A percentile compares a stretch with the other conserved stretches of the same genome.
phyloP scores from a whole-genome alignment of 1,284 basidiomycete genomes.

The Malassezia nana region DNA sequence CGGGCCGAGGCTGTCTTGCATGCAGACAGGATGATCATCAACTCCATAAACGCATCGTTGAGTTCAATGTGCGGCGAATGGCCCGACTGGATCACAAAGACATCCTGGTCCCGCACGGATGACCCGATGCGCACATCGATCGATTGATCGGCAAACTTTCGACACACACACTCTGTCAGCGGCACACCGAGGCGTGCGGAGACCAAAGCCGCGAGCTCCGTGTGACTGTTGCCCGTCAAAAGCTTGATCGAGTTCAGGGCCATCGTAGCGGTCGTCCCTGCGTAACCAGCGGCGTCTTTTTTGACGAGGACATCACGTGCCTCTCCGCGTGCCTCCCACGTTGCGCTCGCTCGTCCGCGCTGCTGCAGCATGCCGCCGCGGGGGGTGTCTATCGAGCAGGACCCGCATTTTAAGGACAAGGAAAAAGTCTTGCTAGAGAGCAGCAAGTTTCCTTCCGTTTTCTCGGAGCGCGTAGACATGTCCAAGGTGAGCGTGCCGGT shows the following conservation, averaged over 20 bases:
- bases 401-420: constrained; percentile 79
- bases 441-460: constrained; percentile 76
- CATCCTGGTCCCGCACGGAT: constrained; percentile 79
- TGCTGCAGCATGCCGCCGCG: constrained; percentile 2
- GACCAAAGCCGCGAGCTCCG: constrained; percentile 85
- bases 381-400: constrained; percentile 39
- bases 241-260: constrained; percentile 64
- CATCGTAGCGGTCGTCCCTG: background rate
- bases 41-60: constrained; percentile 52
- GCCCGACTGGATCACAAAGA: constrained; percentile 45
- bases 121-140: constrained; percentile 61
- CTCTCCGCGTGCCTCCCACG: background rate
- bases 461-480: constrained; percentile 66
- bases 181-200: constrained; percentile 84
- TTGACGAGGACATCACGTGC: background rate
- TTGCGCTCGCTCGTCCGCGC: background rate
- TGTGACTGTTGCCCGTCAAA: constrained; percentile 92
- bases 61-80: constrained; percentile 41
- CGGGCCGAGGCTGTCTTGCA: constrained; percentile 95
- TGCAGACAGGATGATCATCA: constrained; percentile 77
- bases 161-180: constrained; percentile 79
- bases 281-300: background rate
- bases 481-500: constrained; percentile 81
- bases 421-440: constrained; percentile 74
- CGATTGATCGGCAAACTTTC: constrained; percentile 82